Base-by-base conservation (phyloP, 768 basidiomycete species). In the Wakefieldia striispora region DNA sequence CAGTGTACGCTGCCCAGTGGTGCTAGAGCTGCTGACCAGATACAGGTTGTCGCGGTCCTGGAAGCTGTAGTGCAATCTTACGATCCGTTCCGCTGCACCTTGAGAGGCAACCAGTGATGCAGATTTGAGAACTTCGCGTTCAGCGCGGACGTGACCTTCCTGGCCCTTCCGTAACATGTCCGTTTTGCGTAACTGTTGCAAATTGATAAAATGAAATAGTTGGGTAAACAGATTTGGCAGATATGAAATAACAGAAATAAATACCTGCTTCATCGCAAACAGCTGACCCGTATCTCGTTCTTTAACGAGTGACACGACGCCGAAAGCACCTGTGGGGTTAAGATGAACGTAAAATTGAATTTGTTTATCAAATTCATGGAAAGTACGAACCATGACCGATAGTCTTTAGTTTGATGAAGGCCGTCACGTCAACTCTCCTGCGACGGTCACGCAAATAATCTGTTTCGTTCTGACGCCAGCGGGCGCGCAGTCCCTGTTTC, bases 81-180 rank as follows among this genome's bases (percentile, higher is more conserved):
- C 93, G 56, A 97, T 97, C 94, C 95, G 97, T 62, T 94, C 87
- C 50, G 88, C 86, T 42, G 81, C 79, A 53, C 79, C 78, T 49
- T 86, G 80, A 35, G 88, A 83, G 65, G 79, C 78, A 61, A 88
- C 83, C 57, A 86, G 74, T 12, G 94, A 87, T 6, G 95, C 95
- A 27, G 91, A 89, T 70, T 91, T 92, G 51, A 97, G 81, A 37
- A 98, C 75, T 61, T 98, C 94, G 63, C 94, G 86, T 67, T 97
- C 94, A 36, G 95, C 95, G 45, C 93, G 86, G 64, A 97, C 89
- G 69, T 97, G 95, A 1, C 94, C 95, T 72, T 97, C 95, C 69
- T 97, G 95, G 20, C 93, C 91, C 75, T 94, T 95, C 45, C 91
- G 86, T 63, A 95, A 78, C 92, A 95, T 94, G 69, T 94, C 91